Base-by-base conservation (phyloP, 352 stramenopile species). In the Globisporangium ultimum region DNA sequence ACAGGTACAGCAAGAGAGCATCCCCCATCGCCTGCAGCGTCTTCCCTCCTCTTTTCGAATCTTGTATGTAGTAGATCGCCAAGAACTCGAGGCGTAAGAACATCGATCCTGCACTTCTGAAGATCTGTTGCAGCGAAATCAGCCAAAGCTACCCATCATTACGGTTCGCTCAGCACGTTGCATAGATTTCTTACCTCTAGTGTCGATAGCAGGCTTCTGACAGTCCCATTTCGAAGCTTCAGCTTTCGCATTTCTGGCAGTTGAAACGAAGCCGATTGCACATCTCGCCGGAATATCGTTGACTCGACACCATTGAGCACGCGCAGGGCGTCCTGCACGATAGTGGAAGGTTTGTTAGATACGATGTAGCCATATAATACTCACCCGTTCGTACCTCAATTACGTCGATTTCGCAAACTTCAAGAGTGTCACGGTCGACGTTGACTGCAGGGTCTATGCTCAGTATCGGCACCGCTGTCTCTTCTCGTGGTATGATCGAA, bases 221-320 rank as follows among this genome's bases (percentile, higher is more conserved):
- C 47, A 3, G 75, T 76, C 34, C 69, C 61, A 47, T 71, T 76
- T 13, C 53, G 61, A 20, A 84, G 58, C 56, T 80, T 84, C 20
- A 89, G n/a, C 6, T 32, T 59, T 14, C 71, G 63, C 51, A 62
- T 77, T 41, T 65, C 55, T 32, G 82, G 73, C n/a, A 89, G 55
- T 32, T 68, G 54, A 41, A 92, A 81, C 18, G 56, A 67, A 36
- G 70, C 78, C 7, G 69, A 67, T 10, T 53, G 32, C 5, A 78
- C 36, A 55, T 84, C 67, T 36, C 70, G 63, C 28, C 74, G 70
- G 46, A 85, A 86, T 32, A 88, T 47, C 34, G 75, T 72, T 8
- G 82, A 92, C 1, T 87, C 74, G 36, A 92, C 68, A n/a, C 80
- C 82, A 64, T 68, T 79, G 4, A 92, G 59, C 46, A 70, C 76